Percentiles rank a stretch among this genome's conserved stretches.
Evolutionary conservation across 768 basidiomycete genomes (phyloP).

Genomic region (Leucosporidium scottii): DNA sequence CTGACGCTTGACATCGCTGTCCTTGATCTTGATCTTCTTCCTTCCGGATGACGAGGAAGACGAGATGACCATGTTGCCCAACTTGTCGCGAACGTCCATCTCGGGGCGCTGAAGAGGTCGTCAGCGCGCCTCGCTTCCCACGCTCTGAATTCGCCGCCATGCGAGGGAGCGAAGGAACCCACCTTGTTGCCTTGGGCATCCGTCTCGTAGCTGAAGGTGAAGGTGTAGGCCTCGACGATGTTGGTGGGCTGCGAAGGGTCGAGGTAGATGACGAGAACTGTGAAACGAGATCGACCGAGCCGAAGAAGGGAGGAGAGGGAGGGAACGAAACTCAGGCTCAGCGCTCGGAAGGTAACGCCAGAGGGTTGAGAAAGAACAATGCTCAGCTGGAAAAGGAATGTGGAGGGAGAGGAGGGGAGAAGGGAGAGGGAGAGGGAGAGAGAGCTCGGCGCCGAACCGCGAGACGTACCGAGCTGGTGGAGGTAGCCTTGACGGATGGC

Average conservation of each 20-base stretch:
- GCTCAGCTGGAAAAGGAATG: no score
- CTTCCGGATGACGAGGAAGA: neutral
- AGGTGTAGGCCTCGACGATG: conserved; percentile 45
- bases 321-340: neutral
- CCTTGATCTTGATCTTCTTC: neutral
- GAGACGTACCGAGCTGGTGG: conserved; percentile 60
- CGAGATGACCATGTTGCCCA: conserved; percentile 21
- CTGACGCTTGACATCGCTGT: conserved; percentile 29
- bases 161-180: neutral
- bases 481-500: conserved; percentile 78
- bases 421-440: neutral
- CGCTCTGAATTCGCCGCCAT: neutral
- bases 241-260: conserved; percentile 80
- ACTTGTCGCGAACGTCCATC: conserved; percentile 27
- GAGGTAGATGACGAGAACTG: conserved; percentile 29
- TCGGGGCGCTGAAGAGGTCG: conserved; percentile 9
- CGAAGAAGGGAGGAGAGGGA: neutral
- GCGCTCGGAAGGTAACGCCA: no score
- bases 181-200: conserved; percentile 26
- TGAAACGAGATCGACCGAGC: neutral
- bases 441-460: no score
- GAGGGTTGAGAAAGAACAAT: no score
- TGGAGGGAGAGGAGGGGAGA: no score
- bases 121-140: neutral
- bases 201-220: conserved; percentile 34